Evolutionary conservation across 257 asterid genomes (phyloP).

Genomic region (Avicennia marina): DNA sequence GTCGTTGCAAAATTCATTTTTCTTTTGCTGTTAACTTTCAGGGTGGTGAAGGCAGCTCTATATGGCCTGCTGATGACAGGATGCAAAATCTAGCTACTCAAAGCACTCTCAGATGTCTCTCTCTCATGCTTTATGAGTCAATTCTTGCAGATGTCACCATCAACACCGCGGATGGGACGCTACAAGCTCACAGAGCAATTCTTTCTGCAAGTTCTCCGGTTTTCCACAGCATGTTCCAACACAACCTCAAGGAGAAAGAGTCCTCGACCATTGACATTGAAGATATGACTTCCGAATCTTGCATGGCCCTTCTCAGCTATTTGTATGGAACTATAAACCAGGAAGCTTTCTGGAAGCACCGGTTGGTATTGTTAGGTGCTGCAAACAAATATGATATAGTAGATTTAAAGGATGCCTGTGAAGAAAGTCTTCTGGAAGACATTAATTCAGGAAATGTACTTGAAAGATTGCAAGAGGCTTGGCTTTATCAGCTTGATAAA

Average conservation of each 20-base stretch:
- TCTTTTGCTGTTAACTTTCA: too few species aligned
- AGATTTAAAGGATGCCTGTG: constrained; percentile 81
- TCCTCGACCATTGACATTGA: constrained; percentile 69
- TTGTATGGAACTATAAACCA: constrained; percentile 73
- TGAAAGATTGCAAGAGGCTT: constrained; percentile 88
- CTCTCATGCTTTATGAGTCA: constrained; percentile 77
- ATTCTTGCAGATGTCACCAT: constrained; percentile 78
- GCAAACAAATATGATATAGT: constrained; percentile 82
- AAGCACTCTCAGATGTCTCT: constrained; percentile 64
- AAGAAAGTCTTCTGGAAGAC: constrained; percentile 85
- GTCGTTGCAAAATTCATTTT: too few species aligned
- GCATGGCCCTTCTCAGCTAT: constrained; percentile 72
- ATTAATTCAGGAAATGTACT: constrained; percentile 82
- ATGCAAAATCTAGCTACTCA: constrained; percentile 53
- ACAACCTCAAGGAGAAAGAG: constrained; percentile 71
- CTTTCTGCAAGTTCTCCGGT: constrained; percentile 35
- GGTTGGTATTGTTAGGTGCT: constrained; percentile 68
- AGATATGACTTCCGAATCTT: constrained; percentile 78
- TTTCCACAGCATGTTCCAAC: not conserved
- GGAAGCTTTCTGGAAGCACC: constrained; percentile 92
- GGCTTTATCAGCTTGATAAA: constrained; percentile 80
- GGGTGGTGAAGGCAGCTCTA: constrained; percentile 69
- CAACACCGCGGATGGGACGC: constrained; percentile 68
- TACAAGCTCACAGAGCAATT: constrained; percentile 72
- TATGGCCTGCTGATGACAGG: constrained; percentile 62